A percentile compares a stretch with the other conserved stretches of the same genome.
phyloP scores from a whole-genome alignment of 805 yeast species.

The Spathaspora boniae region DNA sequence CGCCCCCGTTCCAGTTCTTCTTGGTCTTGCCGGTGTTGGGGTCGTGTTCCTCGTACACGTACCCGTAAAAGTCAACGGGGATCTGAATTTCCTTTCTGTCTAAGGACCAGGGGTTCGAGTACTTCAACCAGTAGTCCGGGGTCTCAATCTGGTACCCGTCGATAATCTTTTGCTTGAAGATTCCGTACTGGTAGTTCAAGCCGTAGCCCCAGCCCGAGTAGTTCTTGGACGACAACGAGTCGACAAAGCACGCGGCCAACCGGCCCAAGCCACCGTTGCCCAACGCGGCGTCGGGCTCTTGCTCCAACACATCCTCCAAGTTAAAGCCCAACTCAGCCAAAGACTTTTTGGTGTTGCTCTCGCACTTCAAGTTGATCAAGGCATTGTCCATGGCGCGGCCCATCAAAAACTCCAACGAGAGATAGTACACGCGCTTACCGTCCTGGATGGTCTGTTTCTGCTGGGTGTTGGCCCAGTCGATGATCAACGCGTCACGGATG shows the following conservation, averaged over 20 bases:
- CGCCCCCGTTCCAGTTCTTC: conserved; percentile 83
- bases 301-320: conserved; percentile 76
- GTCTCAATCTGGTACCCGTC: conserved; percentile 93
- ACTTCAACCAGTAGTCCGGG: conserved; percentile 92
- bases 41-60: conserved; percentile 55
- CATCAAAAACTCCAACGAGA: conserved; percentile 87
- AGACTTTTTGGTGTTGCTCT: conserved; percentile 48
- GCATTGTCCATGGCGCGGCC: conserved; percentile 96
- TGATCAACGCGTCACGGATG: conserved; percentile 71
- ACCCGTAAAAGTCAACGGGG: conserved; percentile 88
- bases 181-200: conserved; percentile 88
- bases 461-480: conserved; percentile 92
- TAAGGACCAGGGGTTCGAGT: conserved; percentile 91
- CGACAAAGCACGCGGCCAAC: conserved; percentile 90
- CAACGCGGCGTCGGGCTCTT: conserved; percentile 91
- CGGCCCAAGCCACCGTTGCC: conserved; percentile 97
- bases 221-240: conserved; percentile 79
- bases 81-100: conserved; percentile 81
- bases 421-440: conserved; percentile 80
- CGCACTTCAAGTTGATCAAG: conserved; percentile 70
- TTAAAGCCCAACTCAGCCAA: conserved; percentile 76
- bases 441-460: conserved; percentile 81
- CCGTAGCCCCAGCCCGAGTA: conserved; percentile 98
- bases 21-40: conserved; percentile 52
- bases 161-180: conserved; percentile 82